A percentile compares a stretch with the other conserved stretches of the same genome.
Conservation (phyloP, 139 green algal genomes). For the Limnomonas spitsbergensis region DNA sequence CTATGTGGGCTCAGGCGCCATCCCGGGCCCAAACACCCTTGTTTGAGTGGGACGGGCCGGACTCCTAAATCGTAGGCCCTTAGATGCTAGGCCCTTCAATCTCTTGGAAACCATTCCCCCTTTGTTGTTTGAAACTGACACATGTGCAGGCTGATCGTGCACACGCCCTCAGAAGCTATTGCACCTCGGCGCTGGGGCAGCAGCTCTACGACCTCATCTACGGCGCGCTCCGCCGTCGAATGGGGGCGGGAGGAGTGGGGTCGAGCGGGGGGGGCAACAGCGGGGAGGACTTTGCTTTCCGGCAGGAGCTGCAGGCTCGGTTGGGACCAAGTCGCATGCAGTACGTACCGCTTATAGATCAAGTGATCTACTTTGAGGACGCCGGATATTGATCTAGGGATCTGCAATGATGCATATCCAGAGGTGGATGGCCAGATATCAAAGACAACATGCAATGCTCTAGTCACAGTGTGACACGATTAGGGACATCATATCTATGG, state of each 20-base stretch:
- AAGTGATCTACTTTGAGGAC: slow-evolving; percentile 42
- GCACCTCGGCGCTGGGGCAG: slow-evolving; percentile 27
- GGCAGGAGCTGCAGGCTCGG: slow-evolving; percentile 28
- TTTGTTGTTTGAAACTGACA: too few species aligned
- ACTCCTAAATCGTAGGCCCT: too few species aligned
- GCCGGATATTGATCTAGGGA: background rate
- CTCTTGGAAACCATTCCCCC: too few species aligned
- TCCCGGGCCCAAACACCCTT: too few species aligned
- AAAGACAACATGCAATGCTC: too few species aligned
- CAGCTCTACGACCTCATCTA: slow-evolving; percentile 42
- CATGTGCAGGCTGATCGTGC: slow-evolving; percentile 27
- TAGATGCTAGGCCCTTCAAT: too few species aligned
- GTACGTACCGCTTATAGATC: slow-evolving; percentile 42
- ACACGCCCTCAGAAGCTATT: slow-evolving; percentile 31
- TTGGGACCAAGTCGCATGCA: slow-evolving; percentile 35
- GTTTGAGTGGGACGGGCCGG: too few species aligned
- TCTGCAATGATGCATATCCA: too few species aligned
- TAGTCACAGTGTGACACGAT: too few species aligned
- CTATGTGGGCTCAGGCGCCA: too few species aligned
- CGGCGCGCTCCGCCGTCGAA: slow-evolving; percentile 23
- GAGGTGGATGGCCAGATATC: too few species aligned
- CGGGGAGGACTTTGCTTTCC: slow-evolving; percentile 8
- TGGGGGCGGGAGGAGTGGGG: slow-evolving; percentile 12
- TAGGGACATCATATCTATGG: too few species aligned
- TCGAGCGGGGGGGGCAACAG: background rate